These are phyloP conservation scores for Fusarium succisae DNA, from an alignment of 2,329 filamentous ascomycete species.

Conservation along the genomic window DNA sequence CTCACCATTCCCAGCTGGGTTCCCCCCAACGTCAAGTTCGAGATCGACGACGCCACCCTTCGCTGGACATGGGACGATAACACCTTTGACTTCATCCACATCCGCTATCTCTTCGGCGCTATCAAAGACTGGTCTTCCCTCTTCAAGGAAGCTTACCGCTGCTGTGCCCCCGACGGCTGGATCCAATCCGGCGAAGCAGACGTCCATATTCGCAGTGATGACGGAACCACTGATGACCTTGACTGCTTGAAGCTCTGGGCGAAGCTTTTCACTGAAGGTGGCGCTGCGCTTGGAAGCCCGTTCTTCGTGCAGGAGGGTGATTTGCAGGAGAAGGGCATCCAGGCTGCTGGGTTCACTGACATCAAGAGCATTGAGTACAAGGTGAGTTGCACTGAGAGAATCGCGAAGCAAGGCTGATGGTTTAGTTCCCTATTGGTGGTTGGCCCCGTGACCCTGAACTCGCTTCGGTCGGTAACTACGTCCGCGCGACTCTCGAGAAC, in stretches of 20 bases:
- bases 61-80: constrained; percentile 32
- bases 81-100: constrained; percentile 35
- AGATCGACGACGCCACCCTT: constrained; percentile 34
- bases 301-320: constrained; percentile 30
- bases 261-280: constrained; percentile 29
- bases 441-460: constrained; percentile 30
- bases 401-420: background rate
- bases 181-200: constrained; percentile 34
- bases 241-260: constrained; percentile 21
- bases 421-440: constrained; percentile 34
- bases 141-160: constrained; percentile 29
- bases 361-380: constrained; percentile 33
- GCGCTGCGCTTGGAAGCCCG: constrained; percentile 10
- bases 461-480: constrained; percentile 30
- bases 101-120: constrained; percentile 38
- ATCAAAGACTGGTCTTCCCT: constrained; percentile 25
- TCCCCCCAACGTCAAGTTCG: constrained; percentile 35
- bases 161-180: constrained; percentile 29
- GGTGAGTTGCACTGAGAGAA: background rate
- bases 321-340: constrained; percentile 20
- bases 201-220: constrained; percentile 32
- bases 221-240: constrained; percentile 28
- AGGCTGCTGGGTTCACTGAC: constrained; percentile 33
- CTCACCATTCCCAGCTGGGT: constrained; percentile 15
- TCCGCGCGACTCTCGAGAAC: constrained; percentile 35